Percentiles rank a stretch among this genome's conserved stretches.
These are phyloP conservation scores for Podaxis carcinomalis DNA, from an alignment of 768 basidiomycete species.

Conservation along the genomic window DNA sequence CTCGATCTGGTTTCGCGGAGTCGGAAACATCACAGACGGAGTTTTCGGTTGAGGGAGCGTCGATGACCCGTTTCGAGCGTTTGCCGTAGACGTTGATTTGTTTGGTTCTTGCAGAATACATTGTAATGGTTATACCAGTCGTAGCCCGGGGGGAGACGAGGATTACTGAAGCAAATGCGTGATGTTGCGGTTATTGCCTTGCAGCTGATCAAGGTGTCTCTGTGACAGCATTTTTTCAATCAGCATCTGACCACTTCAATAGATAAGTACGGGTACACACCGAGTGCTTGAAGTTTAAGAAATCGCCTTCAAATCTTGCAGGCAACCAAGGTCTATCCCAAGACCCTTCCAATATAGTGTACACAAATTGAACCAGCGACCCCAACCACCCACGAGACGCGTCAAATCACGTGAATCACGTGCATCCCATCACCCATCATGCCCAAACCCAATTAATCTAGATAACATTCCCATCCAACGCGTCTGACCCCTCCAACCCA, in stretches of 20 bases:
- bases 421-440: conserved; percentile 5
- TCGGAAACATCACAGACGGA: conserved; percentile 41
- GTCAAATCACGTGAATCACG: conserved; percentile 20
- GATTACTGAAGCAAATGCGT: conserved; percentile 7
- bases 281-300: not conserved
- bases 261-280: not conserved
- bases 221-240: not conserved
- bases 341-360: conserved; percentile 2
- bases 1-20: conserved; percentile 25
- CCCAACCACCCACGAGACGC: conserved; percentile 14
- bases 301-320: conserved; percentile 12
- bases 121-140: conserved; percentile 21
- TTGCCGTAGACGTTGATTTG: conserved; percentile 65
- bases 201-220: not conserved
- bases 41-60: conserved; percentile 28
- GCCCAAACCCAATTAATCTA: too few relatives aligned
- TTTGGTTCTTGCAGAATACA: conserved; percentile 62
- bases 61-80: conserved; percentile 57
- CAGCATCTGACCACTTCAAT: not conserved
- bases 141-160: conserved; percentile 15
- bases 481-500: too few relatives aligned
- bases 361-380: not conserved
- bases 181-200: not conserved
- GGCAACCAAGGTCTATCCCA: not conserved
- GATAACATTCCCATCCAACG: too few relatives aligned